Conservation (phyloP, 108 stramenopile species). For the Bacterosira constricta region DNA sequence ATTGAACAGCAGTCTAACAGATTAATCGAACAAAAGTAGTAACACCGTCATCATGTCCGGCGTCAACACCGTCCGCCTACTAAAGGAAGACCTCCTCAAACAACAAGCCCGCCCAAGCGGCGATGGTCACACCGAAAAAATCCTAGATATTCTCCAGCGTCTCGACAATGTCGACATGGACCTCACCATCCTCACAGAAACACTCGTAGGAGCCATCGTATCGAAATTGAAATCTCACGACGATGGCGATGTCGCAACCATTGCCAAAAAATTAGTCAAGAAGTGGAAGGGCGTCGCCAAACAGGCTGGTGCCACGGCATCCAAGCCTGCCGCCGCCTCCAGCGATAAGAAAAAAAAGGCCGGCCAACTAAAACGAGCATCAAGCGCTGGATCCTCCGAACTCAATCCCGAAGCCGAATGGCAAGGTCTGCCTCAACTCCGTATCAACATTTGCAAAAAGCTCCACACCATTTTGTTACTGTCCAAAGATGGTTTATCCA, state of each 20-base stretch:
- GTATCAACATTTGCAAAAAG: conserved; percentile 77
- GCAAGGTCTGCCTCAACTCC: conserved; percentile 60
- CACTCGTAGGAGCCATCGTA: conserved; percentile 82
- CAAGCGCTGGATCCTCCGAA: conserved; percentile 36
- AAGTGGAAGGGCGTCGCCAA: conserved; percentile 90
- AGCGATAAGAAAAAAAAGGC: conserved; percentile 18
- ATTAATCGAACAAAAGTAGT: no score
- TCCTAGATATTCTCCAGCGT: conserved; percentile 73
- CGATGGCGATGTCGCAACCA: conserved; percentile 44
- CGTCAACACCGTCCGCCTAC: conserved; percentile 59
- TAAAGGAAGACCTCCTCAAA: conserved; percentile 78
- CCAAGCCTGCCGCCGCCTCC: conserved; percentile 13
- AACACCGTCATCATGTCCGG: no score
- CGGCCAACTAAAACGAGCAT: conserved; percentile 23
- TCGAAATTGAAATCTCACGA: conserved; percentile 76
- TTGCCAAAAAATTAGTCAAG: conserved; percentile 76
- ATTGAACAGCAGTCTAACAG: no score
- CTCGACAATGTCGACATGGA: conserved; percentile 69
- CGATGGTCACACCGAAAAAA: conserved; percentile 62
- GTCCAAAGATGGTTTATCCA: conserved; percentile 54
- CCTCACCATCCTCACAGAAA: conserved; percentile 71
- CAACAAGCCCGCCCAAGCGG: conserved; percentile 46
- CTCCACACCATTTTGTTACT: conserved; percentile 57
- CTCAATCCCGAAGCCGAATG: conserved; percentile 57
- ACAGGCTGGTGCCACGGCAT: conserved; percentile 13